Percentiles rank a stretch among this genome's conserved stretches.
These are phyloP conservation scores for Podila verticillata DNA, from an alignment of 192 early-diverging fungal species.

Conservation along the genomic window DNA sequence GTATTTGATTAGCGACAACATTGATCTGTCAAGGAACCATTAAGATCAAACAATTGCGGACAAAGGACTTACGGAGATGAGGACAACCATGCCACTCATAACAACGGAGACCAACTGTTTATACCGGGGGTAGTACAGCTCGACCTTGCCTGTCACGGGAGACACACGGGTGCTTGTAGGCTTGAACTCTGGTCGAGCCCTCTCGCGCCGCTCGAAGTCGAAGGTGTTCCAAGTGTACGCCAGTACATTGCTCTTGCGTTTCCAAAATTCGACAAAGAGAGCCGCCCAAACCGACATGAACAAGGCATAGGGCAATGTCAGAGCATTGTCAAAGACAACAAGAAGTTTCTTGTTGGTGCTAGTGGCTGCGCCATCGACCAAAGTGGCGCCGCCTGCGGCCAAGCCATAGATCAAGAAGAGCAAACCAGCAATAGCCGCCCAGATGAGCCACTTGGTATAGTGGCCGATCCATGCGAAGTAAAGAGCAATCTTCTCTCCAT, in stretches of 20 bases:
- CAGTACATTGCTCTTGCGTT: constrained; percentile 58
- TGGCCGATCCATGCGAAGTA: constrained; percentile 78
- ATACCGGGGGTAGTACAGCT: constrained; percentile 57
- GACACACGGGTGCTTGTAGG: constrained; percentile 58
- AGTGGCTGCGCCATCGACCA: neutral
- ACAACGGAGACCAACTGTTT: constrained; percentile 43
- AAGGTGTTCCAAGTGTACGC: constrained; percentile 66
- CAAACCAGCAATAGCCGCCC: constrained; percentile 60
- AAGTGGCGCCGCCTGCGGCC: constrained; percentile 6
- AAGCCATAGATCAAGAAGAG: constrained; percentile 64
- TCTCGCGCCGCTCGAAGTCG: constrained; percentile 61
- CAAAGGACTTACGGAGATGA: constrained; percentile 46
- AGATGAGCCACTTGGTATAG: constrained; percentile 68
- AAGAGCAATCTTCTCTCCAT: constrained; percentile 74
- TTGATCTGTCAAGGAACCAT: too few species aligned
- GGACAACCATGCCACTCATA: constrained; percentile 53
- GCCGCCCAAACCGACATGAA: constrained; percentile 71
- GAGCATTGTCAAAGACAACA: constrained; percentile 65
- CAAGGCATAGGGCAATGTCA: constrained; percentile 65
- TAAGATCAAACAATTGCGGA: neutral
- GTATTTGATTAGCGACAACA: too few species aligned
- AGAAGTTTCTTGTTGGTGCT: neutral
- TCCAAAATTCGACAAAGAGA: constrained; percentile 72
- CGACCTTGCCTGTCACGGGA: constrained; percentile 61
- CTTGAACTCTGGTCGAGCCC: constrained; percentile 68